phyloP scores from a whole-genome alignment of 805 yeast species.

The Lachancea kluyveri region DNA sequence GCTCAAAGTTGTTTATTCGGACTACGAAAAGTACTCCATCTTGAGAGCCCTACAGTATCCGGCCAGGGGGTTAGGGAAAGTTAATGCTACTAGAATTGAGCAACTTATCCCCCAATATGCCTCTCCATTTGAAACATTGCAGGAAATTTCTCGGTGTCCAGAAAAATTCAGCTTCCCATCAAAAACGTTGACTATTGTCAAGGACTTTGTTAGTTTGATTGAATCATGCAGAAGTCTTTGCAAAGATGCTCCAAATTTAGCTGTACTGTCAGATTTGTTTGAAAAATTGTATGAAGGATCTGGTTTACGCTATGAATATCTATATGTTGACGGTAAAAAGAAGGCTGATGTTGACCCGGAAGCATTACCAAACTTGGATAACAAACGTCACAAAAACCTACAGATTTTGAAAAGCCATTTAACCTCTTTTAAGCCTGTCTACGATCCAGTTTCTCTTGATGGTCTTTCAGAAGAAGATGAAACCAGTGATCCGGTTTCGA shows the following conservation, averaged over 20 bases:
- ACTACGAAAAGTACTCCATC: constrained; percentile 54
- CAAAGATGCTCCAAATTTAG: constrained; percentile 2
- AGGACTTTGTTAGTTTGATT: constrained; percentile 20
- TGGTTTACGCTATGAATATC: constrained; percentile 24
- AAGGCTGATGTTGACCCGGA: constrained; percentile 16
- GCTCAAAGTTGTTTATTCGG: constrained; percentile 54
- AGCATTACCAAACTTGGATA: constrained; percentile 17
- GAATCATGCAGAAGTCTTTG: constrained; percentile 14
- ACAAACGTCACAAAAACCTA: constrained; percentile 26
- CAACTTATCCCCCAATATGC: constrained; percentile 2
- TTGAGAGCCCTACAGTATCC: constrained; percentile 54
- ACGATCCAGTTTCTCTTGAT: constrained; percentile 2
- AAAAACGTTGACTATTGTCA: constrained; percentile 18
- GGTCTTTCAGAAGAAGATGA: constrained; percentile 14
- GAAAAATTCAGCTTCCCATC: constrained; percentile 6
- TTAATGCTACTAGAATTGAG: constrained; percentile 34
- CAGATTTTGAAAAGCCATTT: constrained; percentile 20
- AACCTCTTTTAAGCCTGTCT: constrained; percentile 5
- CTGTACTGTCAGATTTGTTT: constrained; percentile 18
- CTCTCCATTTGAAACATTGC: constrained; percentile 10
- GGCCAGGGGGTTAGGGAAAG: constrained; percentile 61
- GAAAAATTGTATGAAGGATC: constrained; percentile 27
- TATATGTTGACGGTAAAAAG: constrained; percentile 21
- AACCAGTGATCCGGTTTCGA: constrained; percentile 27
- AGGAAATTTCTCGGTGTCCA: constrained; percentile 9